Evolutionary conservation across 305 asterid genomes (phyloP).

Genomic region (Solanum chacoense): DNA sequence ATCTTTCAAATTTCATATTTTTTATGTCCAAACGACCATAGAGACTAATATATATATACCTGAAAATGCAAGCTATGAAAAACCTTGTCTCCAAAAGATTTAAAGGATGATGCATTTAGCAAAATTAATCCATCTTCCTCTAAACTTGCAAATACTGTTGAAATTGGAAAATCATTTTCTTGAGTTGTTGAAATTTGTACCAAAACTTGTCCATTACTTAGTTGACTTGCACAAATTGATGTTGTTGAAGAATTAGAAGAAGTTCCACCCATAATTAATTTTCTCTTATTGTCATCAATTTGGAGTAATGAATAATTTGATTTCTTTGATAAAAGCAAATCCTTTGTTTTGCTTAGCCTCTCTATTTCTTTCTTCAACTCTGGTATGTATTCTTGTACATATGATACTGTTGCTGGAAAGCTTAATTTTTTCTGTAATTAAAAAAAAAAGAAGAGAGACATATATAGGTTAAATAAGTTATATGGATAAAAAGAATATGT

Average conservation of each 20-base stretch:
- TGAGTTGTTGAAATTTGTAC: neutral
- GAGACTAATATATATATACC: neutral
- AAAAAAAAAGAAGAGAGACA: accelerated
- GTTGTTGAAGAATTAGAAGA: neutral
- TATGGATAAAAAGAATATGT: too few relatives aligned
- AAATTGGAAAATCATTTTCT: neutral
- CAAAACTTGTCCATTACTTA: neutral
- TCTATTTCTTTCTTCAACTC: constrained; percentile 15
- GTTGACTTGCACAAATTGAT: neutral
- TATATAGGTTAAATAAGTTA: too few relatives aligned
- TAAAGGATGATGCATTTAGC: constrained; percentile 6
- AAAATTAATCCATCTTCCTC: constrained; percentile 10
- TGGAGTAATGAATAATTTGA: neutral
- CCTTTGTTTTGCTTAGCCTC: constrained; percentile 3
- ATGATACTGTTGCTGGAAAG: constrained; percentile 14
- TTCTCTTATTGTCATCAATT: neutral
- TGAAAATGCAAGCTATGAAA: constrained; percentile 8
- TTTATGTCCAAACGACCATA: neutral
- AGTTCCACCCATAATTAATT: neutral
- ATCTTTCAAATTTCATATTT: neutral
- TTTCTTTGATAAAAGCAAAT: constrained; percentile 1
- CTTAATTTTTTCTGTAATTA: constrained; percentile 13
- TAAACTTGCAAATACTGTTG: neutral
- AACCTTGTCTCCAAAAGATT: constrained; percentile 6
- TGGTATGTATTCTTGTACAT: constrained; percentile 12